Evolutionary conservation across 306 rosid species (phyloP), one percentile per base, ranked within the genome.

Genomic region (Senna tora): DNA sequence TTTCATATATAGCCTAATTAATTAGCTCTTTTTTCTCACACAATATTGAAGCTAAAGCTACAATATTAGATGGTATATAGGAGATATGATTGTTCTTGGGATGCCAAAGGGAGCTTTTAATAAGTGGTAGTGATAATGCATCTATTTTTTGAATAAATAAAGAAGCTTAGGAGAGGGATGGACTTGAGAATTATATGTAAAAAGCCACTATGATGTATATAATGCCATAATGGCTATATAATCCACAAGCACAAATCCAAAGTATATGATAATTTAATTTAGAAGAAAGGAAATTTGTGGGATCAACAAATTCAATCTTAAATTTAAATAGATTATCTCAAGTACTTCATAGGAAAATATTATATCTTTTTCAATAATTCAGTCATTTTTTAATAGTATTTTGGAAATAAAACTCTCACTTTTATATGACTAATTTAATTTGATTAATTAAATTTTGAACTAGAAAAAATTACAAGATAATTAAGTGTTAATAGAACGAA

Each of bases 1-100:
- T 77, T 85, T 70, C 73, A 62, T 5, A 33, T 33, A 33, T 50
- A 41, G 28, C 57, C 49, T 41, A 76, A 60, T 58, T 25, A 61
- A n/a, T n/a, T n/a, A 74, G 56, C 52, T 30, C 41, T 72, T 49
- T 66, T 33, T 75, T n/a, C n/a, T n/a, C n/a, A n/a, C 63, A 58
- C 70, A 66, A 64, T 74, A 49, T 73, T 63, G 77, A 77, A 73
- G 73, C 51, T 30, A 39, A 56, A 71, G 63, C 39, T 15, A 17
- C 21, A n/a, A n/a, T n/a, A 49, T 50, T 19, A 60, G 21, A 77
- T 65, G 78, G 5, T 69, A 64, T 43, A 63, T 34, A 69, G 80
- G 84, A 70, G 75, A 69, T 77, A 80, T 80, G 72, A 80, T 83
- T 80, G 53, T 68, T 83, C 57, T n/a, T 62, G 71, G 75, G 56